Percentiles rank a stretch among this genome's conserved stretches.
phyloP scores from a whole-genome alignment of 192 early-diverging fungal species.

The Spinellus fusiger region DNA sequence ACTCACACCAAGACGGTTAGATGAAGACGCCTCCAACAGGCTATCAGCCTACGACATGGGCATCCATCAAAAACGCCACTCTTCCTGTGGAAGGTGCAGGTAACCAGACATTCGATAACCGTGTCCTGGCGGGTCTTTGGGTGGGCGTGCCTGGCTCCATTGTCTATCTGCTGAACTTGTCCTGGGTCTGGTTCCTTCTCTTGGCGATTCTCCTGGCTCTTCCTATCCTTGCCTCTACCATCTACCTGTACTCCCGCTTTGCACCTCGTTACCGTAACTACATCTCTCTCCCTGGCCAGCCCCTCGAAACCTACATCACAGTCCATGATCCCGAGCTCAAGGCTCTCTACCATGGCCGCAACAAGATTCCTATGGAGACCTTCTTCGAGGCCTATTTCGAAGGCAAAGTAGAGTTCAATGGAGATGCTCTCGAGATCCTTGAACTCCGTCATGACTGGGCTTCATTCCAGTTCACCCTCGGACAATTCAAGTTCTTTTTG shows the following conservation, averaged over 20 bases:
- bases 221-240: conserved; percentile 67
- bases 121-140: conserved; percentile 54
- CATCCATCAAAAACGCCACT: conserved; percentile 49
- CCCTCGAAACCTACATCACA: conserved; percentile 82
- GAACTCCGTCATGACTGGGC: conserved; percentile 96
- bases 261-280: conserved; percentile 57
- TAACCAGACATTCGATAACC: conserved; percentile 74
- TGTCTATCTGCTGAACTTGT: conserved; percentile 57
- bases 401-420: conserved; percentile 87
- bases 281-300: conserved; percentile 73
- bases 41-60: conserved; percentile 45
- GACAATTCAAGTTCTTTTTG: conserved; percentile 88
- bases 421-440: conserved; percentile 79
- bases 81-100: conserved; percentile 82
- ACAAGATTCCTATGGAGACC: conserved; percentile 95
- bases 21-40: neutral
- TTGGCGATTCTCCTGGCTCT: conserved; percentile 58
- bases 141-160: conserved; percentile 61
- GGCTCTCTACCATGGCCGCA: conserved; percentile 63
- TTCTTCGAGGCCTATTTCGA: conserved; percentile 98
- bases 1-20: neutral
- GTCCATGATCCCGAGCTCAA: conserved; percentile 79
- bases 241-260: conserved; percentile 62
- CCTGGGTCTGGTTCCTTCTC: conserved; percentile 54
- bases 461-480: conserved; percentile 75